A percentile compares a stretch with the other conserved stretches of the same genome.
Evolutionary conservation across 2,329 filamentous ascomycete species (phyloP).

Genomic region (Calonectria montana): DNA sequence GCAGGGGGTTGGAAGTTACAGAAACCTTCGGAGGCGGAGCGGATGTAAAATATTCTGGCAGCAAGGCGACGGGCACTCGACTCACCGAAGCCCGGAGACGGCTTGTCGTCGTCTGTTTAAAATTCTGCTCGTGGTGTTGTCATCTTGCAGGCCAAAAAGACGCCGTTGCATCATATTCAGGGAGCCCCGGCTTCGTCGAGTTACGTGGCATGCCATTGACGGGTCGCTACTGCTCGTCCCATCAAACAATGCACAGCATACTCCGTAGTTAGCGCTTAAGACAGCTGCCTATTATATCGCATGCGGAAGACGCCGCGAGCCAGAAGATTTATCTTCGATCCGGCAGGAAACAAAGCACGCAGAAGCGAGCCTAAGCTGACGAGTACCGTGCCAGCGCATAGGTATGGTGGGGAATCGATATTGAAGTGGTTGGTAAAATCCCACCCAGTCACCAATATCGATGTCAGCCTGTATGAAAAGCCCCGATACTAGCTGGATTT

Average conservation of each 20-base stretch:
- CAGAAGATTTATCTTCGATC: slow-evolving; percentile 12
- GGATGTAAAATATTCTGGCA: neutral
- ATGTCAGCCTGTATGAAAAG: neutral
- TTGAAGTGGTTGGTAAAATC: slow-evolving; percentile 7
- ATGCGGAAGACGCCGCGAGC: neutral
- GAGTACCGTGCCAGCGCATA: neutral
- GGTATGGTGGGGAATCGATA: neutral
- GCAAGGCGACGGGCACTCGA: neutral
- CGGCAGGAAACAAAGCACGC: slow-evolving; percentile 1
- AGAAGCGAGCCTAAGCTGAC: slow-evolving; percentile 10
- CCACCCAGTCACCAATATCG: neutral
- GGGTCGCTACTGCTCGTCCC: slow-evolving; percentile 19
- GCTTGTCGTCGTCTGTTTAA: slow-evolving; percentile 14
- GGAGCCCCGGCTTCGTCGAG: slow-evolving; percentile 27
- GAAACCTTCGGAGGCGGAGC: neutral
- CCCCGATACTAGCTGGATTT: neutral
- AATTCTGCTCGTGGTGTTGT: slow-evolving; percentile 16
- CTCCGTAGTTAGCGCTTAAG: slow-evolving; percentile 22
- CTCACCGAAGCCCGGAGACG: slow-evolving; percentile 9
- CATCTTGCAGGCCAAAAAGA: slow-evolving; percentile 29
- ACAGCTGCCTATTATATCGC: slow-evolving; percentile 12
- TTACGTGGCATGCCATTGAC: slow-evolving; percentile 29
- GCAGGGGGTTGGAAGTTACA: neutral
- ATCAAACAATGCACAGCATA: slow-evolving; percentile 25
- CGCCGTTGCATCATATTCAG: slow-evolving; percentile 39